These are phyloP conservation scores for Neopestalotiopsis sp. DNA, from an alignment of 2,329 filamentous ascomycete species.

Conservation along the genomic window DNA sequence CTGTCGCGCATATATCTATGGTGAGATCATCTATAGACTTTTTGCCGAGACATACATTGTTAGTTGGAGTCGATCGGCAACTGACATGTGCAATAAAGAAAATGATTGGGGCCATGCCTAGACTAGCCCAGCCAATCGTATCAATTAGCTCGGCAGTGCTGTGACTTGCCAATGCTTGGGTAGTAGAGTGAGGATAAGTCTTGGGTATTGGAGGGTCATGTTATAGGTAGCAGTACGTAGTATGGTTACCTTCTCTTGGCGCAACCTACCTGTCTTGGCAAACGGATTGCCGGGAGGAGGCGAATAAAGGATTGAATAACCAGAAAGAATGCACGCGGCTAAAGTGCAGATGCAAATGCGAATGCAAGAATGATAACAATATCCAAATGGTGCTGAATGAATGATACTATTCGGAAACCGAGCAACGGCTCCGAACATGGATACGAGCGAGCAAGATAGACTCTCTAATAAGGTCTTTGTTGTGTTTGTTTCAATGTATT, in stretches of 20 bases:
- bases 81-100: background rate
- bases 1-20: too few relatives aligned
- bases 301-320: background rate
- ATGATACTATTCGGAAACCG: conserved; percentile 1
- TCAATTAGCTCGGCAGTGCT: background rate
- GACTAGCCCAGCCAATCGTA: background rate
- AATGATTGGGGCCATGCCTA: background rate
- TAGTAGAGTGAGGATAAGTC: background rate
- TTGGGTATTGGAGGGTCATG: background rate
- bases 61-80: too few relatives aligned
- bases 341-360: background rate
- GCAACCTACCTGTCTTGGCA: conserved; percentile 1
- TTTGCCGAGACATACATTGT: too few relatives aligned
- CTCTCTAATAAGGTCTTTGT: background rate
- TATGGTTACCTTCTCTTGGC: background rate
- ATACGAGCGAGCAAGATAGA: background rate
- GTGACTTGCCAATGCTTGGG: background rate
- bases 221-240: background rate
- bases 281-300: background rate
- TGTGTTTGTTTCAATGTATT: too few relatives aligned
- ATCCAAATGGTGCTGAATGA: background rate
- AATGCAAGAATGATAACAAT: background rate
- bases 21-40: too few relatives aligned
- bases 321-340: background rate
- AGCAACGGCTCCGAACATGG: background rate